Base-by-base conservation (phyloP, 164 flowering plant genomes). In the Vitis rotundifolia region DNA sequence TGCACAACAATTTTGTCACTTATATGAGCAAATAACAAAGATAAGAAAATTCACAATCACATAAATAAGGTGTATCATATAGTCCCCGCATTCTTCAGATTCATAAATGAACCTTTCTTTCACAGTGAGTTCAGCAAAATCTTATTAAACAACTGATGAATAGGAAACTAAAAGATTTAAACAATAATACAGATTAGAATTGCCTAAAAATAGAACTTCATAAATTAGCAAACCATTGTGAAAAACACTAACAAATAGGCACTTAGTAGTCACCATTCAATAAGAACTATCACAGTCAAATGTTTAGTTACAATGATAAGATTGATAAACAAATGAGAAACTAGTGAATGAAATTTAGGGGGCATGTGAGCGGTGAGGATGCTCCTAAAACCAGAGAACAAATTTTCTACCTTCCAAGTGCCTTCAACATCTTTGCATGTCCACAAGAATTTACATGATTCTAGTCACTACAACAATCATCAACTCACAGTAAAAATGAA, bases 1-100 rank as follows among this genome's bases (percentile, higher is more conserved):
- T 95, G 88, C 81, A 81, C 13, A 73, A 60, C 9, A 72, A 59
- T 28, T 56, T 55, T 9, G 0, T 47, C 22, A 53, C 1, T 19
- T 48, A 5, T 58, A 54, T 59, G 51, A 50, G 11, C 55, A 64
- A 67, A 16, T n/a, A 19, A 49, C 9, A 44, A 18, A 26, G 2
- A 16, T 37, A 47, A 18, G 22, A 37, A 37, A 16, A 15, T 15
- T 15, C 13, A 48, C n/a, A 14, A n/a, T 44, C 18, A 29, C 49
- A 50, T 37, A 62, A 49, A 28, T 8, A 49, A 49, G 37, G 1
- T 49, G 50, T 61, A n/a, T 61, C 12, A 14, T 13, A 53, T 13
- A 14, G 56, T 13, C 15, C 15, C 56, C 11, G 2, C 26, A 47
- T 49, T 63, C 66, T 18, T 47, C 28, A 47, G 28, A 49, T 19